Conservation (phyloP, 768 basidiomycete genomes). For the Pilatotrama ljubarskyi region DNA sequence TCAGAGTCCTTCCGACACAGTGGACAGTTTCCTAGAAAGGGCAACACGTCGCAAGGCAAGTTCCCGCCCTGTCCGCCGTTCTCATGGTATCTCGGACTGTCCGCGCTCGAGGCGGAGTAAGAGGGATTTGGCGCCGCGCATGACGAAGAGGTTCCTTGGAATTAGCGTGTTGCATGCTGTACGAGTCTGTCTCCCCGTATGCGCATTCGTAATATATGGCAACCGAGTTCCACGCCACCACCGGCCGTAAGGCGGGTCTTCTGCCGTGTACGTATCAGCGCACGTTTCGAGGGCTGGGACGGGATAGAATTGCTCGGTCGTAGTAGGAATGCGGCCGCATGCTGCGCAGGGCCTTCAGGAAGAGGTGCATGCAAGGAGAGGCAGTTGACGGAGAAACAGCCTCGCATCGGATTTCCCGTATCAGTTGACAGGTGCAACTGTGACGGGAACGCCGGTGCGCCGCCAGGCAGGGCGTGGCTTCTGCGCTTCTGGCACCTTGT, state of each 20-base stretch:
- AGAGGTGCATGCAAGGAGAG: conserved; percentile 1
- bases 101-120: conserved; percentile 14
- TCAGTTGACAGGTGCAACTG: conserved; percentile 18
- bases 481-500: conserved; percentile 10
- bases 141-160: conserved; percentile 10
- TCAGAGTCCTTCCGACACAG: conserved; percentile 17
- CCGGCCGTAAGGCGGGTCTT: conserved; percentile 13
- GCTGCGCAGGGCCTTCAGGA: conserved; percentile 14
- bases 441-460: conserved; percentile 19
- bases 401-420: conserved; percentile 20
- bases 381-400: conserved; percentile 4
- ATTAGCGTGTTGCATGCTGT: conserved; percentile 18
- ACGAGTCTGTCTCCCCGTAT: conserved; percentile 10
- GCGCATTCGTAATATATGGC: neutral
- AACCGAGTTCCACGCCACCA: conserved; percentile 12
- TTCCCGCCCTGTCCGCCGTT: conserved; percentile 1
- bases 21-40: conserved; percentile 14
- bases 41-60: conserved; percentile 19
- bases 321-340: conserved; percentile 8
- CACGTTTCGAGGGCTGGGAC: conserved; percentile 2
- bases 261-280: conserved; percentile 5
- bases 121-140: neutral
- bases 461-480: conserved; percentile 7
- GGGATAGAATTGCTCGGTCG: conserved; percentile 14
- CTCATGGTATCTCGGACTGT: conserved; percentile 17